A percentile compares a stretch with the other conserved stretches of the same genome.
Conservation (phyloP, 78 protist species). For the Chrysochromulina parva region DNA sequence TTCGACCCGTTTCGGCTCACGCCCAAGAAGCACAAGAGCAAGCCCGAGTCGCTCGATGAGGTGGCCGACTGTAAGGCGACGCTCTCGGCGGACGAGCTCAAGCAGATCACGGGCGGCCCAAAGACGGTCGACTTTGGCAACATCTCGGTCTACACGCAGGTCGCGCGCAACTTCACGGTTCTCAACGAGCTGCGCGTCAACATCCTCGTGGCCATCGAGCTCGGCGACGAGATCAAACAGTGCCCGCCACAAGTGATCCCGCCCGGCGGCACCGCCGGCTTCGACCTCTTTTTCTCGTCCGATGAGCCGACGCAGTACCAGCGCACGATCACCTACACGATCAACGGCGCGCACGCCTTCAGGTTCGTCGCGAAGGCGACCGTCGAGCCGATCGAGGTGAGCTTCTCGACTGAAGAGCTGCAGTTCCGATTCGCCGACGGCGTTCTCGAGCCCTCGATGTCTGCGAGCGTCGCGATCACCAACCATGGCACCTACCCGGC, state of each 20-base stretch:
- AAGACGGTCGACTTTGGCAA: conserved; percentile 52
- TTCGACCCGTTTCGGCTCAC: background rate
- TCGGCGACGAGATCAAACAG: background rate
- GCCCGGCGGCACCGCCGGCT: conserved; percentile 61
- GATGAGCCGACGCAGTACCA: background rate
- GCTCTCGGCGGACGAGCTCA: conserved; percentile 34
- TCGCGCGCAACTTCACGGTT: conserved; percentile 27
- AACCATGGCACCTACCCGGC: conserved; percentile 29
- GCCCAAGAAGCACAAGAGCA: background rate
- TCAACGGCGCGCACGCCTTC: conserved; percentile 59
- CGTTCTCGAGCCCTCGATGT: background rate
- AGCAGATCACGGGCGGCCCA: background rate
- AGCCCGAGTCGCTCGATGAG: background rate
- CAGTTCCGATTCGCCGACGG: conserved; percentile 40
- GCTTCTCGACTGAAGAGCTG: conserved; percentile 12
- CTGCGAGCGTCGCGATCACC: background rate
- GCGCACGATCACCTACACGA: conserved; percentile 34
- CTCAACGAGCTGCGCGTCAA: conserved; percentile 15
- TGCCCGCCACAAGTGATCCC: conserved; percentile 54
- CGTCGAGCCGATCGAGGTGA: conserved; percentile 52
- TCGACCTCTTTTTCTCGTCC: conserved; percentile 40
- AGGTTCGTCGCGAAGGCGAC: conserved; percentile 44
- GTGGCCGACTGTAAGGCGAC: conserved; percentile 26
- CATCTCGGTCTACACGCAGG: conserved; percentile 36
- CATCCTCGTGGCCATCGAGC: background rate